Evolutionary conservation across 2,329 filamentous ascomycete genomes (phyloP).

Genomic region (Thielaviopsis populi): DNA sequence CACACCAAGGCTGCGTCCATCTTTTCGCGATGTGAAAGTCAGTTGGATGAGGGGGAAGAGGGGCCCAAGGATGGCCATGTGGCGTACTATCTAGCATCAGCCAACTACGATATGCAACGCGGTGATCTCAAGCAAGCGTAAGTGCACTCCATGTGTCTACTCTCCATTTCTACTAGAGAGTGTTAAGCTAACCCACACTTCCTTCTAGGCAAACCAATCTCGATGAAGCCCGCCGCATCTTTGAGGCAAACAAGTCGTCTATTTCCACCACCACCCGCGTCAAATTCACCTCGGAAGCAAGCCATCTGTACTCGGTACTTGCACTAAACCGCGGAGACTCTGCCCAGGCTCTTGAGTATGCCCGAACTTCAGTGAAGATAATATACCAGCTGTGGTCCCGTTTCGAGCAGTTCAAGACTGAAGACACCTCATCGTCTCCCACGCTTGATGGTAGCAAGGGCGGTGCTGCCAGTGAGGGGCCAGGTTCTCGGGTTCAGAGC

Average conservation of each 20-base stretch:
- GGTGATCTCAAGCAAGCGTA: conserved; percentile 49
- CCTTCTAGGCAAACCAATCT: conserved; percentile 10
- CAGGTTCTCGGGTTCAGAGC: conserved; percentile 18
- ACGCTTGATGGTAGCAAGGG: conserved; percentile 19
- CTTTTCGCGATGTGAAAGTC: conserved; percentile 39
- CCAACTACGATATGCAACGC: conserved; percentile 57
- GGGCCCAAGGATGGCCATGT: conserved; percentile 27
- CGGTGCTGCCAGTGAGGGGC: conserved; percentile 16
- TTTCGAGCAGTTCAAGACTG: conserved; percentile 28
- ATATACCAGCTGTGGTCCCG: conserved; percentile 42
- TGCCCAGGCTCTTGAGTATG: conserved; percentile 41
- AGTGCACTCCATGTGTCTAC: conserved; percentile 18
- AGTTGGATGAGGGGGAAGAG: conserved; percentile 29
- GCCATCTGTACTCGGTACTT: conserved; percentile 48
- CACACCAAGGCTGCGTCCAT: conserved; percentile 34
- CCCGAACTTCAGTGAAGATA: conserved; percentile 41
- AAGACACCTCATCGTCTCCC: conserved; percentile 18
- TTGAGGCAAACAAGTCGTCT: conserved; percentile 14
- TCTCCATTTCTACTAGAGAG: background rate
- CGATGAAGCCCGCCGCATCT: conserved; percentile 12
- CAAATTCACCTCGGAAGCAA: conserved; percentile 20
- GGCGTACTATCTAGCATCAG: conserved; percentile 48
- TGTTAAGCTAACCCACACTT: background rate
- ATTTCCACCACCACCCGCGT: conserved; percentile 39
- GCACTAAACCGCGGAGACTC: conserved; percentile 47